Conservation (phyloP, 2,329 filamentous ascomycete genomes). For the Nakataea oryzae region DNA sequence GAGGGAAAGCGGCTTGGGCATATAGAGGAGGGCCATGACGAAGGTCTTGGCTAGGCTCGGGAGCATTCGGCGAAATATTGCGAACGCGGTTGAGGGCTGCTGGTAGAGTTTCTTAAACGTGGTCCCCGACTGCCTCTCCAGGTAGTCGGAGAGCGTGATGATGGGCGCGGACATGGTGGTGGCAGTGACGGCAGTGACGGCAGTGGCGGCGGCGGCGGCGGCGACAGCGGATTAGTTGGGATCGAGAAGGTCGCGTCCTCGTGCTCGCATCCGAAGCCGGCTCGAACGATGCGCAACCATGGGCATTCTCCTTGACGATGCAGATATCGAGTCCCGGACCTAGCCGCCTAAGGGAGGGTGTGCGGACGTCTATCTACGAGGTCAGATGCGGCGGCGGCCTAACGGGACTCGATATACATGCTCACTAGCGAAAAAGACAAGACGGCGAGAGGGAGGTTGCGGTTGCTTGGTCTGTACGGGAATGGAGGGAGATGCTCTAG, state of each 20-base stretch:
- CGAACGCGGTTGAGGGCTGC: slow-evolving; percentile 88
- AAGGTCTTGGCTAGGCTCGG: slow-evolving; percentile 90
- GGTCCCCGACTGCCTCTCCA: slow-evolving; percentile 81
- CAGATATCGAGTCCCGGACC: not conserved
- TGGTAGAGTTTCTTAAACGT: slow-evolving; percentile 89
- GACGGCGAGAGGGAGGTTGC: not conserved
- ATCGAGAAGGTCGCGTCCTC: not conserved
- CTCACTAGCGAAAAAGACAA: not conserved
- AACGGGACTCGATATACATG: not conserved
- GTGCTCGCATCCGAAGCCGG: not conserved
- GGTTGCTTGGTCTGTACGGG: too few species aligned
- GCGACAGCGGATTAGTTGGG: not conserved
- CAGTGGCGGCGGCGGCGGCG: not conserved
- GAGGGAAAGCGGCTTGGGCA: slow-evolving; percentile 69
- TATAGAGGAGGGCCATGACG: slow-evolving; percentile 91
- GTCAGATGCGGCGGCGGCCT: not conserved
- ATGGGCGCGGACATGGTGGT: slow-evolving; percentile 5
- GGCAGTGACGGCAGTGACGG: slow-evolving; percentile 3
- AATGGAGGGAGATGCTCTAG: too few species aligned
- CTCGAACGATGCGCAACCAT: not conserved
- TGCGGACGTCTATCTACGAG: not conserved
- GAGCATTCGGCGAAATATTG: slow-evolving; percentile 95
- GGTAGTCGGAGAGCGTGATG: slow-evolving; percentile 70
- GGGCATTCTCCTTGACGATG: not conserved
- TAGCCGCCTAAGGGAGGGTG: too few species aligned